Base-by-base conservation (phyloP, 257 asterid species). In the Craterostigma plantagineum region DNA sequence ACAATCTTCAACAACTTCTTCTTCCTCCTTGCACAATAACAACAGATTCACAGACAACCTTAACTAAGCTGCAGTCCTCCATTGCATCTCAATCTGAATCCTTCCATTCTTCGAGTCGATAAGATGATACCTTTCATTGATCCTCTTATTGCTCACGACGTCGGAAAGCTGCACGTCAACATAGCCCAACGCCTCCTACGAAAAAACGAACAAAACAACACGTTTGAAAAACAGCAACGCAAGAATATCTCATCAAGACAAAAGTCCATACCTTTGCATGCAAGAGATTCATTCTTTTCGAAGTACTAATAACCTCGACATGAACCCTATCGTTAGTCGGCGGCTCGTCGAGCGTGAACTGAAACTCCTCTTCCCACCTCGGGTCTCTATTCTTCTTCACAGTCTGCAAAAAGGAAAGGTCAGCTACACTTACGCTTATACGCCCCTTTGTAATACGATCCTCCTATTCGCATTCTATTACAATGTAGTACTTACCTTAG, bases 311-410 rank as follows among this genome's bases (percentile, higher is more conserved):
- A 30, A 90, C 99, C 68, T 90, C 95, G 7, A 90, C 67, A 35
- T 83, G 99, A 53, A 90, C 64, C 66, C 78, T 77, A 23, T 90
- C 99, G 13, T 73, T 70, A 7, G 73, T 69, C n/a, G 99, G 99
- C 12, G 96, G 99, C 59, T 70, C 92, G 0, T 79, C 96, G 46
- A 83, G 57, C 56, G 54, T 63, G 62, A 83, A 90, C 60, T 72
- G 81, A 51, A 83, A 83, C 68, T 79, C 92, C 56, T 90, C 95
- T 14, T 67, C 94, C 95, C 95, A 90, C 64, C 96, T 83, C 23
- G 99, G 96, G 65, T 90, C 95, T 57, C 94, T 75, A 38, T 50
- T 79, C 52, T 73, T 83, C 81, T 90, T 90, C 68, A 90, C 65
- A 35, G 48, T 34, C 98, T 87, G 57, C 15, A 51, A 27, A 8